These are phyloP conservation scores for Intubia oerlemansii DNA, from an alignment of 2,329 filamentous ascomycete species.

Conservation along the genomic window DNA sequence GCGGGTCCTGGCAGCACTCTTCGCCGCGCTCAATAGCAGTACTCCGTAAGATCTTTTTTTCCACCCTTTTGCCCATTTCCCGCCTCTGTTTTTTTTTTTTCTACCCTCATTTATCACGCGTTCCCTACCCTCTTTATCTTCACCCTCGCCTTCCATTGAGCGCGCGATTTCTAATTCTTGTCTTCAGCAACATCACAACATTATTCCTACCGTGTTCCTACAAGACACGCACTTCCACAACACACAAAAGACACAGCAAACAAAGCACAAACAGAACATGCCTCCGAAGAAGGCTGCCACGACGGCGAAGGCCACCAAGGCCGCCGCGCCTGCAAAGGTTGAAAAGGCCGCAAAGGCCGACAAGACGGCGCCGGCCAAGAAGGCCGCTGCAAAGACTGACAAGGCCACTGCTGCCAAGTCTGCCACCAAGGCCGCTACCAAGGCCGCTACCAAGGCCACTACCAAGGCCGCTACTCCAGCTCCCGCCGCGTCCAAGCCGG, in stretches of 20 bases:
- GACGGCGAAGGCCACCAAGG: constrained; percentile 2
- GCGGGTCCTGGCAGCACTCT: no score
- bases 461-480: not conserved
- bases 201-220: no score
- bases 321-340: constrained; percentile 10
- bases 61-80: not conserved
- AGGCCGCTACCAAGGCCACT: constrained; percentile 2
- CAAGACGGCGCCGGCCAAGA: constrained; percentile 6
- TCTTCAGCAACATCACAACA: no score
- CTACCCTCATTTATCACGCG: not conserved
- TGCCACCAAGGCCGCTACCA: constrained; percentile 1
- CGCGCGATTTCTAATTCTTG: not conserved
- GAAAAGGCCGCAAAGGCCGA: constrained; percentile 14
- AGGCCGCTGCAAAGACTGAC: constrained; percentile 2
- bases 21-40: no score
- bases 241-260: no score
- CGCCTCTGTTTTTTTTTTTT: not conserved
- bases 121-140: not conserved
- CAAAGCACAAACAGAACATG: not conserved
- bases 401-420: constrained; percentile 5
- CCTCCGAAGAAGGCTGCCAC: not conserved
- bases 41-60: constrained; percentile 1
- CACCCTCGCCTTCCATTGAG: no score
- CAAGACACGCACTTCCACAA: no score
- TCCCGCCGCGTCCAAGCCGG: no score